Percentiles rank a stretch among this genome's conserved stretches.
phyloP scores from a whole-genome alignment of 2,329 filamentous ascomycete genomes.

The Microsporum canis region DNA sequence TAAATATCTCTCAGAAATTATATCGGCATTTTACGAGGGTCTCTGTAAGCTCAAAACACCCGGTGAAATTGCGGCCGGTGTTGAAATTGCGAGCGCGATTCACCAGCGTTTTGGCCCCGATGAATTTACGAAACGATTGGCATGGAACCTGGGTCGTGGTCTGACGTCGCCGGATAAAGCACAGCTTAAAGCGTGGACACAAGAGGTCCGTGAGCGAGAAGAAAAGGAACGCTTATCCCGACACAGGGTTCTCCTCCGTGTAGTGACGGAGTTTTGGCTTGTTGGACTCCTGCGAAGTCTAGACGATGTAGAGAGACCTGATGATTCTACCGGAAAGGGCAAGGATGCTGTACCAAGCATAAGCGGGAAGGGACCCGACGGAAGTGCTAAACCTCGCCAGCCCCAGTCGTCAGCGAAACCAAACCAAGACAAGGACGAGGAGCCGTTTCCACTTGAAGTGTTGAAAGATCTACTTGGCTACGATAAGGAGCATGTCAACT shows the following conservation, averaged over 20 bases:
- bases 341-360: conserved; percentile 40
- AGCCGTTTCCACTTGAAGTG: conserved; percentile 95
- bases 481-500: conserved; percentile 81
- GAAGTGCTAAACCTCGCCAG: conserved; percentile 52
- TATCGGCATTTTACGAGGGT: conserved; percentile 89
- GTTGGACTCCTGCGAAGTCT: conserved; percentile 77
- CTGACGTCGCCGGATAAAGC: conserved; percentile 83
- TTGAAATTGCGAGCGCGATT: conserved; percentile 87
- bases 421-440: conserved; percentile 57
- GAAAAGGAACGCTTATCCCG: conserved; percentile 85
- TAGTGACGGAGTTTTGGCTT: conserved; percentile 94
- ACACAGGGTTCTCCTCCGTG: conserved; percentile 73
- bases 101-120: conserved; percentile 86
- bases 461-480: conserved; percentile 90
- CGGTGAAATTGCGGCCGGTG: conserved; percentile 80
- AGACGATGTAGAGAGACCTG: conserved; percentile 54
- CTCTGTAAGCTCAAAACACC: conserved; percentile 83
- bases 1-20: conserved; percentile 95
- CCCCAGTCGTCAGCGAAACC: conserved; percentile 43
- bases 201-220: conserved; percentile 81
- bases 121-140: conserved; percentile 84
- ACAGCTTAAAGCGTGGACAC: conserved; percentile 62
- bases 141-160: conserved; percentile 83
- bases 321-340: conserved; percentile 45
- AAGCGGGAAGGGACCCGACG: conserved; percentile 39